These are phyloP conservation scores for Groenewaldozyma sp. DNA, from an alignment of 1,139 yeast species.

Conservation along the genomic window DNA sequence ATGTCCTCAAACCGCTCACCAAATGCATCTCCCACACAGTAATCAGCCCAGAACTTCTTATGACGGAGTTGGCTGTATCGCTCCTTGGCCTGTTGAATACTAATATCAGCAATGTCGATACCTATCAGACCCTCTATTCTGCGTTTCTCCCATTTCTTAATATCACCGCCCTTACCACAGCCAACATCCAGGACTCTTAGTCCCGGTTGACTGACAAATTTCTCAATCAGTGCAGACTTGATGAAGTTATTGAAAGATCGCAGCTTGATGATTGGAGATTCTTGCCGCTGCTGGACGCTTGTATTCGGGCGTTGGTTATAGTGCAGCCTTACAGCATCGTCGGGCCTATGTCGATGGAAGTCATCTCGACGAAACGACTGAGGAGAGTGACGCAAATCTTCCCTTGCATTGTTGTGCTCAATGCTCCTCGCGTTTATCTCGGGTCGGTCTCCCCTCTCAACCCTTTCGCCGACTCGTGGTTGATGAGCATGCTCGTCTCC, in stretches of 20 bases:
- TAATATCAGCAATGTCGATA: slow-evolving; percentile 82
- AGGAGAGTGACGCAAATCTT: too few relatives aligned
- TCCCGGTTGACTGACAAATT: slow-evolving; percentile 40
- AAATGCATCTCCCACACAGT: slow-evolving; percentile 90
- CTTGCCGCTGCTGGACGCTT: slow-evolving; percentile 52
- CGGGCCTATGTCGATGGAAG: too few relatives aligned
- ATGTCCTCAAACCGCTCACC: slow-evolving; percentile 58
- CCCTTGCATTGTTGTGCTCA: too few relatives aligned
- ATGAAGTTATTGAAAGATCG: slow-evolving; percentile 88
- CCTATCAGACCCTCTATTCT: slow-evolving; percentile 74
- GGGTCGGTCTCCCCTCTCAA: not conserved
- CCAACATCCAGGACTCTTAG: slow-evolving; percentile 73
- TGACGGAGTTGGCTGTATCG: slow-evolving; percentile 54
- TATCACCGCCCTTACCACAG: slow-evolving; percentile 98
- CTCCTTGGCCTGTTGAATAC: slow-evolving; percentile 73
- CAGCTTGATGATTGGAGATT: slow-evolving; percentile 77
- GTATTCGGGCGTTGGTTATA: slow-evolving; percentile 80
- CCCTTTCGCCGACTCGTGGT: not conserved
- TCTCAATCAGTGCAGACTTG: slow-evolving; percentile 75
- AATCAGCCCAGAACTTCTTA: slow-evolving; percentile 55
- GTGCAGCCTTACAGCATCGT: slow-evolving; percentile 59
- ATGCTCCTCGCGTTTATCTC: too few relatives aligned
- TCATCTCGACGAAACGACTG: too few relatives aligned
- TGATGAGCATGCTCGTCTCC: not conserved
- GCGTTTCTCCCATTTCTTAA: slow-evolving; percentile 78